These are phyloP conservation scores for Crithidia brevicula DNA, from an alignment of 208 protist species.

Conservation along the genomic window DNA sequence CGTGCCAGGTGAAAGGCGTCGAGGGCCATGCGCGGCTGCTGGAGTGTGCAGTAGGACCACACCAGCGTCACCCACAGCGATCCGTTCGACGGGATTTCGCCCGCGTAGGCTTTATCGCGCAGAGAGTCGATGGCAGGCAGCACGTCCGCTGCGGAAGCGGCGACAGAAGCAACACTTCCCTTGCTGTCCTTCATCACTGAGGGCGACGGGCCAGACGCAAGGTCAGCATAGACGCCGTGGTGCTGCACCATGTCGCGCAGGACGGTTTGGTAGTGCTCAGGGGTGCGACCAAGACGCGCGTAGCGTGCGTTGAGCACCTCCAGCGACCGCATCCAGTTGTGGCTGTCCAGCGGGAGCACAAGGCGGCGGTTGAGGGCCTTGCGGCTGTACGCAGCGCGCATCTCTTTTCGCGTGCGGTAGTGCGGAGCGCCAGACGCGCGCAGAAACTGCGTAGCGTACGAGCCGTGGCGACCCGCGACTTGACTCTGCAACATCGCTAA, in stretches of 20 bases:
- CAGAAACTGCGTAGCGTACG: conserved; percentile 85
- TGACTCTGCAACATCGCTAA: conserved; percentile 21
- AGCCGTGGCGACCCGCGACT: conserved; percentile 77
- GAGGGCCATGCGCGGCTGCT: conserved; percentile 45
- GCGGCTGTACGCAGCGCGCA: conserved; percentile 51
- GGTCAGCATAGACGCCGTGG: conserved; percentile 25
- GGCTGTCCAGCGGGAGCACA: conserved; percentile 77
- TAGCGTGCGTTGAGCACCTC: conserved; percentile 79
- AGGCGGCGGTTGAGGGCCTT: conserved; percentile 82
- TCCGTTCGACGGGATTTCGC: conserved; percentile 54
- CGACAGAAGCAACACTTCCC: neutral
- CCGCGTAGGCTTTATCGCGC: conserved; percentile 72
- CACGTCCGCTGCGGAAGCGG: neutral
- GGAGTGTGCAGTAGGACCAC: conserved; percentile 71
- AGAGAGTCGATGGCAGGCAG: conserved; percentile 49
- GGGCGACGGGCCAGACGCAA: neutral
- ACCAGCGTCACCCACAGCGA: conserved; percentile 80
- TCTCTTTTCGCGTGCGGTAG: conserved; percentile 46
- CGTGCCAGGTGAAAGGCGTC: conserved; percentile 62
- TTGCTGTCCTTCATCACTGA: neutral
- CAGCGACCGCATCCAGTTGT: conserved; percentile 82
- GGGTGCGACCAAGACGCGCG: conserved; percentile 62
- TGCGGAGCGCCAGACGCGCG: conserved; percentile 18
- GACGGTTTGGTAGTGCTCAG: conserved; percentile 76
- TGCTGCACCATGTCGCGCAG: conserved; percentile 69